These are phyloP conservation scores for Ascochyta rabiei DNA, from an alignment of 2,329 filamentous ascomycete genomes.

Conservation along the genomic window DNA sequence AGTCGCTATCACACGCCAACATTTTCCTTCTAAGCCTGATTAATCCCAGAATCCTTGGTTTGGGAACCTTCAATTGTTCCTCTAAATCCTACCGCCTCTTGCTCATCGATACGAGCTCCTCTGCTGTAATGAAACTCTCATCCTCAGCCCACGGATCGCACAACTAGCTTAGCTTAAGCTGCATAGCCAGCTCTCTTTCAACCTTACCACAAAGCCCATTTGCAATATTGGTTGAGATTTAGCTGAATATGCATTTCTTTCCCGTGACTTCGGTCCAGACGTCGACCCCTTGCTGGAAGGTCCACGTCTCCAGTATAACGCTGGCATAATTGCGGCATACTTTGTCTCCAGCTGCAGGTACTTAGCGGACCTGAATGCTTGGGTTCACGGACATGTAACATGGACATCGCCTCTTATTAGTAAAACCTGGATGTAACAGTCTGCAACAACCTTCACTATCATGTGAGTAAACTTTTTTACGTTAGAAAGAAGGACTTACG, in stretches of 20 bases:
- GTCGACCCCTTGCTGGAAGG: slow-evolving; percentile 33
- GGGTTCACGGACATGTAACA: slow-evolving; percentile 34
- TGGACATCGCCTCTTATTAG: slow-evolving; percentile 33
- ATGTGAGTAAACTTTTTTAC: too few species aligned
- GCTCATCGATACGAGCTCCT: too few species aligned
- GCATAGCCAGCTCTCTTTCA: too few species aligned
- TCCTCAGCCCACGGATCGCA: too few species aligned
- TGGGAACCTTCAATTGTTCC: too few species aligned
- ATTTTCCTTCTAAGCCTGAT: too few species aligned
- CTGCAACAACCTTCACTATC: slow-evolving; percentile 17
- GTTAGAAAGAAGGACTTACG: slow-evolving; percentile 15
- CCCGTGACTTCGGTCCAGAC: slow-evolving; percentile 37
- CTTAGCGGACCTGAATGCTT: slow-evolving; percentile 39
- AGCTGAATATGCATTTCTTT: slow-evolving; percentile 32
- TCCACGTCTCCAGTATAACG: slow-evolving; percentile 34
- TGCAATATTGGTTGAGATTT: slow-evolving; percentile 1
- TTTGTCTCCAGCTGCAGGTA: slow-evolving; percentile 22
- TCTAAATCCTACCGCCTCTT: too few species aligned
- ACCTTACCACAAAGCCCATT: too few species aligned
- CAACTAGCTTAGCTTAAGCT: too few species aligned
- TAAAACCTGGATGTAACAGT: slow-evolving; percentile 32
- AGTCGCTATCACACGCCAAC: too few species aligned
- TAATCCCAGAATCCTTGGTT: too few species aligned
- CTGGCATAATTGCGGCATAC: slow-evolving; percentile 34
- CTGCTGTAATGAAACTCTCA: too few species aligned